Base-by-base conservation (phyloP, 192 early-diverging fungal species). In the Geosiphon pyriformis region DNA sequence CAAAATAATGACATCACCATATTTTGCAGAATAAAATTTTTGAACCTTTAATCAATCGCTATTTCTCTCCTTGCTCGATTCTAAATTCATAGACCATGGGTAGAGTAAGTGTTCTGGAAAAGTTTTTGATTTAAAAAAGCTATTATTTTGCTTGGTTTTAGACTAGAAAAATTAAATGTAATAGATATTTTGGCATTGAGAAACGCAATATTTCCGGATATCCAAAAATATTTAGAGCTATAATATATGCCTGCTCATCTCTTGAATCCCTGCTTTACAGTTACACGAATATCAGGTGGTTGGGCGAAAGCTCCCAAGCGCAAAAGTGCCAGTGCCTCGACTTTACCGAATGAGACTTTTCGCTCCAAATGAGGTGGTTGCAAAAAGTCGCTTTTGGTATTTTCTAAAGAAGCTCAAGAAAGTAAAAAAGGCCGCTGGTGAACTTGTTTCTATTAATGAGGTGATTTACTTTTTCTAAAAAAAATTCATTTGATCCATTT, bases 321-420 rank as follows among this genome's bases (percentile, higher is more conserved):
- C 91, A 79, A 90, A 88, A 80, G 94, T 96, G 71, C 81, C 89
- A 48, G 84, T 82, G 60, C 96, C 96, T 58, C 92, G 91, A 87
- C 90, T 99, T 66, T 98, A 85, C 91, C 90, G 96, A 80, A 96
- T 97, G 96, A 86, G 94, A 72, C 88, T 98, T 80, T 98, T 99
- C 71, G 95, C 96, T 63, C 91, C 96, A 75, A 99, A 98, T 87
- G 88, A 93, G 73, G 91, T 99, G 73, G 88, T 96, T 67, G 96
- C 95, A 81, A 97, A 98, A 89, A 90, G 88, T 72, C 93, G 96
- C 74, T 99, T 94, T 94, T 99, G 95, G 95, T 99, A 99, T 86
- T 99, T 99, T 83, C 79, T 98, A 75, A 95, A 94, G 83, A 90
- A 96, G 86, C 90, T 95, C 76, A 87, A 88, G 85, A 96, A 97